Percentiles rank a stretch among this genome's conserved stretches.
phyloP scores from a whole-genome alignment of 768 basidiomycete genomes.

The Hygrocybe coccinea region DNA sequence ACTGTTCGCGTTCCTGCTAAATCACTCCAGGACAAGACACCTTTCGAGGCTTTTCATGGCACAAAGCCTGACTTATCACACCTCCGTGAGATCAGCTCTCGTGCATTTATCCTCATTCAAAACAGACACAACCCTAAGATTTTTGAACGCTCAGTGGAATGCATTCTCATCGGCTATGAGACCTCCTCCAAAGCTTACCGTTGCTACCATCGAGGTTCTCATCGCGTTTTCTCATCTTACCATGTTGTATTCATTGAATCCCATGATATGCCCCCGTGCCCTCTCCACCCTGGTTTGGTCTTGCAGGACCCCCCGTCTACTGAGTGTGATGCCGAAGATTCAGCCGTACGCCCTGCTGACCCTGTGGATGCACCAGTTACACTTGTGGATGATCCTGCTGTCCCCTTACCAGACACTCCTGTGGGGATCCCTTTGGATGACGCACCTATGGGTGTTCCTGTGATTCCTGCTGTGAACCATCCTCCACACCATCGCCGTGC shows the following conservation, averaged over 20 bases:
- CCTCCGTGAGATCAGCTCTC: slow-evolving; percentile 31
- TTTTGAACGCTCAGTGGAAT: slow-evolving; percentile 2
- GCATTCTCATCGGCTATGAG: slow-evolving; percentile 33
- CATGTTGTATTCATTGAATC: slow-evolving; percentile 27
- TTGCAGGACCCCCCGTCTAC: not conserved
- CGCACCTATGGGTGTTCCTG: too few species aligned
- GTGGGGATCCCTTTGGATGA: not conserved
- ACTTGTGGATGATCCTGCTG: not conserved
- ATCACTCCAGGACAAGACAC: slow-evolving; percentile 10
- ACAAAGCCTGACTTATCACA: slow-evolving; percentile 25
- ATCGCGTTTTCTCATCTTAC: slow-evolving; percentile 18
- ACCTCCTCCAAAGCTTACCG: slow-evolving; percentile 30
- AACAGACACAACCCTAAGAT: slow-evolving; percentile 30
- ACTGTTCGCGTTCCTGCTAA: slow-evolving; percentile 7
- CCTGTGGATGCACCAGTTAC: not conserved
- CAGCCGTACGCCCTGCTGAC: not conserved
- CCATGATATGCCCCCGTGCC: not conserved
- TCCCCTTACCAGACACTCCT: not conserved
- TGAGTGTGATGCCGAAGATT: too few species aligned
- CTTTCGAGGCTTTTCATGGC: slow-evolving; percentile 20
- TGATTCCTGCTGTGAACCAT: too few species aligned
- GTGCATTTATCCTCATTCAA: slow-evolving; percentile 1
- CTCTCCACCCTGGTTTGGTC: not conserved
- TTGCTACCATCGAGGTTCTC: slow-evolving; percentile 23
- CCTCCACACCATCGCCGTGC: too few species aligned